phyloP scores from a whole-genome alignment of 2,329 filamentous ascomycete species.

The Calycina herbarum region DNA sequence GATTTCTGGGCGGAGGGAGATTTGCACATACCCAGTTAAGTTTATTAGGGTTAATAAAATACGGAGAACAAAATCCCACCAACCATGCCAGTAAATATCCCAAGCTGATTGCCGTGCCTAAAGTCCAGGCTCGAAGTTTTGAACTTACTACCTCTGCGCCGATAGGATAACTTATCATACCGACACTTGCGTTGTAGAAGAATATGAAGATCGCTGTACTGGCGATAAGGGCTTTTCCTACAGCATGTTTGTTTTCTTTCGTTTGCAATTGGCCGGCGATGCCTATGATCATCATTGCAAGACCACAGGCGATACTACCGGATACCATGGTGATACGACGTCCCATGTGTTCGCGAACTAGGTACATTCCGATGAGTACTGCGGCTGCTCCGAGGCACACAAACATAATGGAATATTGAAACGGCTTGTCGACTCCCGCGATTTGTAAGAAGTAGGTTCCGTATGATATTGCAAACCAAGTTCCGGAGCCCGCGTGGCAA shows the following conservation, averaged over 20 bases:
- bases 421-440: conserved; percentile 38
- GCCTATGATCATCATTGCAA: conserved; percentile 39
- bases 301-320: conserved; percentile 37
- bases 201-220: conserved; percentile 39
- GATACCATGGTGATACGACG: conserved; percentile 38
- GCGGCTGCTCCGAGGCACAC: conserved; percentile 39
- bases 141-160: conserved; percentile 38
- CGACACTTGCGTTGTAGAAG: conserved; percentile 40
- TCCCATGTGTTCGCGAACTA: conserved; percentile 36
- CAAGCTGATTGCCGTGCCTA: conserved; percentile 45
- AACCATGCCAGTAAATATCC: conserved; percentile 40
- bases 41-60: conserved; percentile 41
- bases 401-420: conserved; percentile 40
- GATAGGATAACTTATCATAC: conserved; percentile 21
- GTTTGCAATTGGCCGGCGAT: conserved; percentile 37
- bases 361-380: conserved; percentile 36
- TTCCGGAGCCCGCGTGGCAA: conserved; percentile 33
- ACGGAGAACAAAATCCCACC: conserved; percentile 38
- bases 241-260: conserved; percentile 26
- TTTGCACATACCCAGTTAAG: conserved; percentile 35
- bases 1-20: conserved; percentile 24
- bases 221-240: conserved; percentile 36
- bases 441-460: conserved; percentile 35
- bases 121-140: conserved; percentile 48
- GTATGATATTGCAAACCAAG: conserved; percentile 36